A percentile compares a stretch with the other conserved stretches of the same genome.
phyloP scores from a whole-genome alignment of 306 rosid species.

The Canavalia ensiformis region DNA sequence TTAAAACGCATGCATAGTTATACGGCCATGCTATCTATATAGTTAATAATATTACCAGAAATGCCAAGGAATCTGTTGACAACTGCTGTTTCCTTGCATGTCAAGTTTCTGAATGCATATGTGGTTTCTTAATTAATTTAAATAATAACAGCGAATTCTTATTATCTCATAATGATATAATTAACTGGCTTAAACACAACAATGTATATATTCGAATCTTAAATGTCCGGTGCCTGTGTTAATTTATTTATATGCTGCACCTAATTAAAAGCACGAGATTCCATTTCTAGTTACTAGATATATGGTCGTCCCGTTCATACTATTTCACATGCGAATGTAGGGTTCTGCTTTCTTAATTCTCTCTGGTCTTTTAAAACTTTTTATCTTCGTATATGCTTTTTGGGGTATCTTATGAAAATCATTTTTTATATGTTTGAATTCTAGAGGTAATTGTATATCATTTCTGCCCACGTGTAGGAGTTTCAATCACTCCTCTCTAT shows the following conservation, averaged over 20 bases:
- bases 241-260: conserved; percentile 23
- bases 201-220: conserved; percentile 15
- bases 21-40: neutral
- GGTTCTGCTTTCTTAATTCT: conserved; percentile 45
- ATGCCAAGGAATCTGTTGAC: conserved; percentile 44
- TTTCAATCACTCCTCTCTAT: neutral
- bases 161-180: neutral
- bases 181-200: no score
- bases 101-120: conserved; percentile 51
- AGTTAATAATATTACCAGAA: conserved; percentile 10
- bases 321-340: conserved; percentile 58
- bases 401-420: conserved; percentile 47
- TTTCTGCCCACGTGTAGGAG: conserved; percentile 29
- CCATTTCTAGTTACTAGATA: conserved; percentile 47
- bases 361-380: conserved; percentile 32
- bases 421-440: conserved; percentile 18
- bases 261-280: conserved; percentile 57
- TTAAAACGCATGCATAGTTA: neutral
- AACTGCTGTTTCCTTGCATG: conserved; percentile 53
- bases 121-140: conserved; percentile 16
- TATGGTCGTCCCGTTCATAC: conserved; percentile 44
- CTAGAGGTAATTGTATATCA: neutral
- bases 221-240: conserved; percentile 36
- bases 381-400: conserved; percentile 40
- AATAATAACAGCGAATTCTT: neutral